Percentiles rank a stretch among this genome's conserved stretches.
phyloP scores from a whole-genome alignment of 495 filamentous ascomycete species.

The Xylaria venustula region DNA sequence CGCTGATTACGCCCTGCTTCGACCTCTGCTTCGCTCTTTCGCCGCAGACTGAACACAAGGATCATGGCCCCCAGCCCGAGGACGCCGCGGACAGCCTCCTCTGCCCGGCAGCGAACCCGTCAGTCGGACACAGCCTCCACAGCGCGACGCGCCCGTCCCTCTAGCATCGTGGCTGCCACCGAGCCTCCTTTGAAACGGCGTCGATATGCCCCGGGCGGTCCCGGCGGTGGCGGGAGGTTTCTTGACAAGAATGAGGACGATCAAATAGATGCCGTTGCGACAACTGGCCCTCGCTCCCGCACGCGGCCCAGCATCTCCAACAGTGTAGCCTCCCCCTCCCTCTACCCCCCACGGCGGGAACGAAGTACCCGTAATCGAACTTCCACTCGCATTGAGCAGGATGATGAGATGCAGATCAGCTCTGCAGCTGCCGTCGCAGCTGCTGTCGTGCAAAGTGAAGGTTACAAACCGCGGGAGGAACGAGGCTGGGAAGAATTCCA shows the following conservation, averaged over 20 bases:
- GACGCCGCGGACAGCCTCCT: constrained; percentile 39
- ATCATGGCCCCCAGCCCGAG: constrained; percentile 44
- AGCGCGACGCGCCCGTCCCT: constrained; percentile 38
- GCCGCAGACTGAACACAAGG: constrained; percentile 6
- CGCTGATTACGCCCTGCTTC: constrained; percentile 26
- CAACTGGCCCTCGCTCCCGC: constrained; percentile 36
- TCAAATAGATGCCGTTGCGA: constrained; percentile 37
- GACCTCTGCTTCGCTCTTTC: constrained; percentile 24
- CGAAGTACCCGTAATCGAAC: constrained; percentile 55
- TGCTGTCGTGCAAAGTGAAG: constrained; percentile 83
- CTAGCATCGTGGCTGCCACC: constrained; percentile 40
- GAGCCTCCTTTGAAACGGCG: constrained; percentile 54
- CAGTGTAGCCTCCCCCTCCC: constrained; percentile 37
- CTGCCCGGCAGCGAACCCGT: constrained; percentile 42
- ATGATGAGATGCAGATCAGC: constrained; percentile 59
- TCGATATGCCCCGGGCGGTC: constrained; percentile 72
- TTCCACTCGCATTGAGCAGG: constrained; percentile 43
- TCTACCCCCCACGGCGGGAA: constrained; percentile 45
- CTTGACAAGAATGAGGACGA: constrained; percentile 62
- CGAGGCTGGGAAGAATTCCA: constrained; percentile 97
- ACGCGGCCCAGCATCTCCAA: constrained; percentile 30
- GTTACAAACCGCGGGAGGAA: constrained; percentile 95
- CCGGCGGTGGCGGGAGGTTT: constrained; percentile 77
- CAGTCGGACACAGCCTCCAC: constrained; percentile 42
- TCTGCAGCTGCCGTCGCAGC: constrained; percentile 83